Evolutionary conservation across 1,284 basidiomycete genomes (phyloP).

Genomic region (Ustilago vetiveriae): DNA sequence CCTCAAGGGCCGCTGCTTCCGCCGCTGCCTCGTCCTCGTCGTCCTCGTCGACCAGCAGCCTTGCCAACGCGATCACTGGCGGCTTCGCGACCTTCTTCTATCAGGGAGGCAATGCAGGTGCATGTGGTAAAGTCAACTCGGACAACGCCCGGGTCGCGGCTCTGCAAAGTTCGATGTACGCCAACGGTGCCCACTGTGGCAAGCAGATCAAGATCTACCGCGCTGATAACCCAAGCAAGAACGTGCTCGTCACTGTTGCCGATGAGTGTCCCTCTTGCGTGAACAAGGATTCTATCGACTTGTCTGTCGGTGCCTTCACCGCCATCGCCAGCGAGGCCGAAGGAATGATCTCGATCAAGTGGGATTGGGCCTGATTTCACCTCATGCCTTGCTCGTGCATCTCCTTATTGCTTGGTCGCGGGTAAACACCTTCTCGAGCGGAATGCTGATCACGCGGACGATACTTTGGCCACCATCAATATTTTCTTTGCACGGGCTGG

Average conservation of each 20-base stretch:
- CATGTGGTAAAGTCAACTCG: constrained; percentile 57
- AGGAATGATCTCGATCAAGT: constrained; percentile 71
- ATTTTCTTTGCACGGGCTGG: constrained; percentile 10
- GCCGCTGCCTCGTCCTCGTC: constrained; percentile 9
- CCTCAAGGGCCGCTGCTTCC: constrained; percentile 5
- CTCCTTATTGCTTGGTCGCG: background rate
- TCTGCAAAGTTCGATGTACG: constrained; percentile 51
- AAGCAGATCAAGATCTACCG: constrained; percentile 74
- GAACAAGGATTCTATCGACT: constrained; percentile 76
- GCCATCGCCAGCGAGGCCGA: constrained; percentile 72
- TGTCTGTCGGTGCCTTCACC: constrained; percentile 79
- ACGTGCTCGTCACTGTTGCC: constrained; percentile 71
- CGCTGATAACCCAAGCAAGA: constrained; percentile 68
- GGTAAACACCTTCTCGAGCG: background rate
- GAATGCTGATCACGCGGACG: constrained; percentile 17
- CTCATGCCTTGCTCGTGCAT: background rate
- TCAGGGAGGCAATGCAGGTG: constrained; percentile 62
- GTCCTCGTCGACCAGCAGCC: constrained; percentile 16
- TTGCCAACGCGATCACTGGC: constrained; percentile 28
- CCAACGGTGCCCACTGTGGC: constrained; percentile 74
- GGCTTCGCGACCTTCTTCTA: constrained; percentile 59
- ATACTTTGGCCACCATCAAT: constrained; percentile 1
- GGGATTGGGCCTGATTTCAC: constrained; percentile 37
- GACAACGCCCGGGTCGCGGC: constrained; percentile 55
- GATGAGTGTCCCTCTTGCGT: constrained; percentile 71